Evolutionary conservation across 345 rosid species (phyloP), one percentile per base, ranked within the genome.

Genomic region (Schrenkiella parvula): DNA sequence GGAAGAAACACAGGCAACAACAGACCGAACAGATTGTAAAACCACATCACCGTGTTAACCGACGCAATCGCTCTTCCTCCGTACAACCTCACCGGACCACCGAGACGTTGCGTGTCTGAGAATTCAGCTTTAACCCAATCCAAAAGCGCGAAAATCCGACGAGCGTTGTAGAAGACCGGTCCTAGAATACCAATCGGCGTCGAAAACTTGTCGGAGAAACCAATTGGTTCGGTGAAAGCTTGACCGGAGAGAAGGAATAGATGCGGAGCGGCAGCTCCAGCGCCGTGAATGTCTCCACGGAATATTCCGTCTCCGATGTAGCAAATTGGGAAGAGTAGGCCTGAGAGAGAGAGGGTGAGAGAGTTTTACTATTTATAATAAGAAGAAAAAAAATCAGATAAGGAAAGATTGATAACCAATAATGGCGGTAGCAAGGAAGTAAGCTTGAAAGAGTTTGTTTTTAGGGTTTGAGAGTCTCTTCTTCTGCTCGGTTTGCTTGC

Each of bases 1-100:
- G 95, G 96, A 66, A 88, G 84, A 75, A 86, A 87, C 73, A 91
- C 85, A 63, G 98, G 96, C 71, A 93, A 76, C 85, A 93, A 74
- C 42, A 93, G 82, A 13, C 92, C 88, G 64, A 91, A 88, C 32
- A 93, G 86, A 81, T 93, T 93, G 72, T 81, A 91, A 80, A 89
- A 74, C 97, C 96, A 87, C 21, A 93, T 72, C 18, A 70, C 93
- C 72, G 84, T 74, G 55, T 93, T 93, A 14, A 86, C 88, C 71
- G 78, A 65, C 4, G 95, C 96, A 21, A 90, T 85, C 3, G 39
- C 79, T 75, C 90, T 81, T 28, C 97, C 98, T 42, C 77, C 66
- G n/a, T 60, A 68, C 25, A 85, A 4, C 44, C 97, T 84, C 71
- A 81, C 52, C 51, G 59, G 41, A 62, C 79, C 79, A 53, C 79